Base-by-base conservation (phyloP, 1,139 yeast genomes). In the Spathaspora jeffriesii region DNA sequence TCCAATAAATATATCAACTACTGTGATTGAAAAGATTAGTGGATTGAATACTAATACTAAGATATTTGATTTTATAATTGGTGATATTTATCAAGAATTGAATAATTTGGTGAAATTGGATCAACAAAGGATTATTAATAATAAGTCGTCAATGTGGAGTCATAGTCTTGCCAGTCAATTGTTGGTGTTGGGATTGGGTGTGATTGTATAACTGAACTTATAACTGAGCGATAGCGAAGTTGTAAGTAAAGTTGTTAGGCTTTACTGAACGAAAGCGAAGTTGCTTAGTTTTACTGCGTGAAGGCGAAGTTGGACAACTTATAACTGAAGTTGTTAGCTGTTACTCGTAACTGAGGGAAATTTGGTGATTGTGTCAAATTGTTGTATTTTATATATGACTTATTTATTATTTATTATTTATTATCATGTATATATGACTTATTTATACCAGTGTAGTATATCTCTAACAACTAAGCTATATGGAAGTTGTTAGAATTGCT, bases 91-190 rank as follows among this genome's bases (percentile, higher is more conserved):
- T 56, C 82, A 80, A 44, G 87, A 82, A 52, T 64, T 82, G 47
- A 63, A 77, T 52, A 77, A 75, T 54, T 70, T 79, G 66, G 83
- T 79, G 10, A 78, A 78, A 56, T 69, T 75, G 50, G 82, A 70
- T 65, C 82, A 68, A 66, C 71, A 68, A 53, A 60, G 76, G 50
- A 71, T 75, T 40, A 67, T 74, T 46, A 59, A 65, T 48, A 70
- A 71, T 53, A 79, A 79, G 67, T 68, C 80, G 27, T 70, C 69
- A 40, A 64, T 71, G 57, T 82, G 87, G 87, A 81, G 85, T 0
- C 82, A 81, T 51, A 76, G 84, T 3, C 62, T 82, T 40, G 84
- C 85, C 7, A 79, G 85, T 44, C 88, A 82, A 56, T 61, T 82
- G 44, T 62, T 82, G 42, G 66, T 82, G 40, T 70, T 82, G 44